phyloP scores from a whole-genome alignment of 768 basidiomycete species.

The Leccinum uliginosum region DNA sequence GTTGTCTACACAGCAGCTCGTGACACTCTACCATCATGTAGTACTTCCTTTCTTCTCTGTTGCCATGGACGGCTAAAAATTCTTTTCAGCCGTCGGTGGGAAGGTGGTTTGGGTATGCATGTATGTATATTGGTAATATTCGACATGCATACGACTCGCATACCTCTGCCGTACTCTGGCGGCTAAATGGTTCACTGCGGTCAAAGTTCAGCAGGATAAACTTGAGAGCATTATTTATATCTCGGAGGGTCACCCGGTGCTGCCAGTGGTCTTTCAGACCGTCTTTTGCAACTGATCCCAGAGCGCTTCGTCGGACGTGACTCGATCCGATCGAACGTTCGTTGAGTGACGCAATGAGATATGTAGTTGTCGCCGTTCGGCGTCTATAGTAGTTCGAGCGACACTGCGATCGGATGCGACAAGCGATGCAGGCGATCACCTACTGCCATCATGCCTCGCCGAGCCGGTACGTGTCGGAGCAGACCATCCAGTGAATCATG shows the following conservation, averaged over 20 bases:
- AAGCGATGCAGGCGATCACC: conserved; percentile 71
- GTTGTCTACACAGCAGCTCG: no score
- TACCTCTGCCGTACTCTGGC: not conserved
- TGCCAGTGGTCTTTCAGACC: conserved; percentile 91
- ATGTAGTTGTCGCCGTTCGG: conserved; percentile 73
- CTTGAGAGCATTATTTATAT: conserved; percentile 56
- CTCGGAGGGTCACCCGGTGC: conserved; percentile 61
- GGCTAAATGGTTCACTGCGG: conserved; percentile 32
- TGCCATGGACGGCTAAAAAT: not conserved
- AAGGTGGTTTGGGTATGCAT: not conserved
- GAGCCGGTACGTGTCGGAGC: conserved; percentile 57
- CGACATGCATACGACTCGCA: no score
- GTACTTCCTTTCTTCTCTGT: no score
- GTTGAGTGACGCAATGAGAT: conserved; percentile 68
- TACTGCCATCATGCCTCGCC: conserved; percentile 62
- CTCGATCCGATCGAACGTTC: conserved; percentile 74
- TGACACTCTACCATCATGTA: no score
- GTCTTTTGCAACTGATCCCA: conserved; percentile 78
- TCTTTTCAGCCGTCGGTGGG: not conserved
- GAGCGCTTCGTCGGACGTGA: conserved; percentile 47
- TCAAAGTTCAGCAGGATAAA: conserved; percentile 90
- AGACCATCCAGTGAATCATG: no score
- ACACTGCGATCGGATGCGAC: conserved; percentile 63
- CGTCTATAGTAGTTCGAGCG: conserved; percentile 93
- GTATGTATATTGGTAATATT: not conserved